Percentiles rank a stretch among this genome's conserved stretches.
These are phyloP conservation scores for Wickerhamiella cacticola DNA, from an alignment of 805 yeast species.

Conservation along the genomic window DNA sequence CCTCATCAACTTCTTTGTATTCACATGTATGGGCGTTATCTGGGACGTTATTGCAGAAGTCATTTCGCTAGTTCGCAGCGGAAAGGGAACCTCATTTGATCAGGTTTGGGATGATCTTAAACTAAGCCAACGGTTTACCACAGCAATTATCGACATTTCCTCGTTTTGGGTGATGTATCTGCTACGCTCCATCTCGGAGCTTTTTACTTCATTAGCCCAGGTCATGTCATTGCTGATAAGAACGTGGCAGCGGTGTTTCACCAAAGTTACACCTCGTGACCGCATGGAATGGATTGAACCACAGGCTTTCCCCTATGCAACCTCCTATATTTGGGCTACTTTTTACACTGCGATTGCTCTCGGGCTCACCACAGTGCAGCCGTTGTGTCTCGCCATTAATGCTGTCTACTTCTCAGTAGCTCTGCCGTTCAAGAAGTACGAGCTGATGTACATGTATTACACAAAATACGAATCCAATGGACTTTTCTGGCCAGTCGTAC, in stretches of 20 bases:
- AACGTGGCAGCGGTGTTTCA: conserved; percentile 20
- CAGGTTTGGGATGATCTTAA: conserved; percentile 25
- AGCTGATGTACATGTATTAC: conserved; percentile 27
- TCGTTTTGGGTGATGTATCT: conserved; percentile 34
- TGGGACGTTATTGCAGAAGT: conserved; percentile 30
- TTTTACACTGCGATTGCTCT: conserved; percentile 30
- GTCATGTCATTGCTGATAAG: conserved; percentile 22
- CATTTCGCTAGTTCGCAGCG: conserved; percentile 15
- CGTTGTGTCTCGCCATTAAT: conserved; percentile 28
- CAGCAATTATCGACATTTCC: conserved; percentile 30
- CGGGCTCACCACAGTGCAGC: conserved; percentile 31
- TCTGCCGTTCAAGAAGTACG: conserved; percentile 28
- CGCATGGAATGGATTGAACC: conserved; percentile 26
- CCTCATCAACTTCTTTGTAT: conserved; percentile 30
- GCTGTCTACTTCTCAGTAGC: conserved; percentile 26
- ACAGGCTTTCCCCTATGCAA: conserved; percentile 28
- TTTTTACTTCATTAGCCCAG: conserved; percentile 27
- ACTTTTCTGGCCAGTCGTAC: conserved; percentile 29
- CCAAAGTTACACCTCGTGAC: conserved; percentile 29
- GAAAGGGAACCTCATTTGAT: conserved; percentile 17
- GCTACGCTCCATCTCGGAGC: conserved; percentile 26
- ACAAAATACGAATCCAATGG: conserved; percentile 33
- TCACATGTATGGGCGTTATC: conserved; percentile 31
- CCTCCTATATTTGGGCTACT: conserved; percentile 26
- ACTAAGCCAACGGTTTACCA: conserved; percentile 27